Conservation (phyloP, 73 alveolate genomes). For the Paraurostyla sp. region DNA sequence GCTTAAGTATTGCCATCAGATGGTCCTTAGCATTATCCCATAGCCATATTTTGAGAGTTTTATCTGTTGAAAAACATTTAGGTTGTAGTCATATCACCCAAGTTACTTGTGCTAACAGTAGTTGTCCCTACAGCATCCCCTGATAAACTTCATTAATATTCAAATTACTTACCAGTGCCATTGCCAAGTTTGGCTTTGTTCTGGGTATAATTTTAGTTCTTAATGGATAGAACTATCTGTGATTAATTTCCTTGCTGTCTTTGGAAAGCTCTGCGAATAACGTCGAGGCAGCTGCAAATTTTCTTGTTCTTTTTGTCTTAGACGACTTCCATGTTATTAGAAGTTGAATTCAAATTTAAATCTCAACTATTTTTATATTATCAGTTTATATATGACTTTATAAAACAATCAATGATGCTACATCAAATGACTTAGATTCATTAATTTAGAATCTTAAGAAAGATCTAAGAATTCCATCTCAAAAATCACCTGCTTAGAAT, state of each 20-base stretch:
- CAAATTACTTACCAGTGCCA: too few relatives aligned
- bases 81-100: too few relatives aligned
- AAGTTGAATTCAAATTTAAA: constrained; percentile 23
- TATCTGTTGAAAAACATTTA: too few relatives aligned
- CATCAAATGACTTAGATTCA: neutral
- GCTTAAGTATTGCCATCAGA: too few relatives aligned
- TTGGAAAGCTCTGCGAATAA: neutral
- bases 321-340: neutral
- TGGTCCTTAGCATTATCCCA: too few relatives aligned
- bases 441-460: neutral
- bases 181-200: neutral
- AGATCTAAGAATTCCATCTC: neutral
- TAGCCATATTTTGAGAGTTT: too few relatives aligned
- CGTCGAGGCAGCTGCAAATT: constrained; percentile 26
- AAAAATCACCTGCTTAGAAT: neutral
- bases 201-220: neutral
- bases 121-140: too few relatives aligned
- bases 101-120: too few relatives aligned
- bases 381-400: too few relatives aligned
- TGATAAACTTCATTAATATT: too few relatives aligned
- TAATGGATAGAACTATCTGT: neutral
- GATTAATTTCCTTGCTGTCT: neutral
- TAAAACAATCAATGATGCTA: too few relatives aligned
- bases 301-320: constrained; percentile 6
- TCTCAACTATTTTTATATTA: neutral